Base-by-base conservation (phyloP, 345 rosid genomes). In the Atalantia buxifolia region DNA sequence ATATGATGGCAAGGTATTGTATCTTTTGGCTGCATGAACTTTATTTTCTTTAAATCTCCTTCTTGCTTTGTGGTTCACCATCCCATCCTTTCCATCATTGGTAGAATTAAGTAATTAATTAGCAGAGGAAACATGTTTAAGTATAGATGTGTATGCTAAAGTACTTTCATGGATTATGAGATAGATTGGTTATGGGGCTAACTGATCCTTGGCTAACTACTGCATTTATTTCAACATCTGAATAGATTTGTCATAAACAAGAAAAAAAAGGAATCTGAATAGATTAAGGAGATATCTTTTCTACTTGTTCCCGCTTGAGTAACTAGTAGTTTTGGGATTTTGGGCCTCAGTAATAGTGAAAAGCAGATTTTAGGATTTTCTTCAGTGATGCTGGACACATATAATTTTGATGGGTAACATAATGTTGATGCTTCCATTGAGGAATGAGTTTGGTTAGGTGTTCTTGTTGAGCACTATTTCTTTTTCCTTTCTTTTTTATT, bases 1-100 rank as follows among this genome's bases (percentile, higher is more conserved):
- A 56, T 96, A 96, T 84, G 99, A 96, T 88, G 99, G 98, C 81
- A 96, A 96, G 99, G 99, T 95, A 85, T 61, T 10, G 57, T 74
- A 48, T 79, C 74, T 78, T 24, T 53, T 79, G 60, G 48, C 69
- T 81, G 76, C 55, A 24, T 33, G 61, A 71, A 36, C 77, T 66
- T 68, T 18, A 9, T 78, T 66, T 80, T 74, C 38, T 64, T 74
- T 71, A 13, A n/a, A 25, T 42, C 69, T 66, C 38, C 22, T 61
- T 48, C 64, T 61, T 76, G 55, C 69, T 66, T 50, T 27, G 25
- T 63, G 56, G 62, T 30, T 9, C 53, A 14, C 28, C 38, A 35
- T 67, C n/a, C 56, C 33, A 72, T 24, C 9, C 68, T 67, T 55
- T 69, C 18, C 8, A 6, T 64, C 28, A 30, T 7, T 36, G 38